Evolutionary conservation across 345 rosid species (phyloP).

Genomic region (Dovyalis caffra): DNA sequence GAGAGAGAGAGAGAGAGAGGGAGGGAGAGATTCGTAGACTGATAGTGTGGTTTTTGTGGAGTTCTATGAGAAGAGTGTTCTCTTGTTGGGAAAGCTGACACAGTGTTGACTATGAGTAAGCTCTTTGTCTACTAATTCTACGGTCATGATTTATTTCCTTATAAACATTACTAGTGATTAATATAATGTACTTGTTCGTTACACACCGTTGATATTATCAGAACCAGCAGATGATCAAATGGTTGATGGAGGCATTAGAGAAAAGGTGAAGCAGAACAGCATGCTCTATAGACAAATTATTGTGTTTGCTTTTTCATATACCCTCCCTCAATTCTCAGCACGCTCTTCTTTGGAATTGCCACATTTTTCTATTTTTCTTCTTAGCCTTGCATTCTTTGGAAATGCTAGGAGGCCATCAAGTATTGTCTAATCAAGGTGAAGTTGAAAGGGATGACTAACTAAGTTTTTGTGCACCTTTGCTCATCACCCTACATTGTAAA

Average conservation of each 20-base stretch:
- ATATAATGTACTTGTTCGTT: no score
- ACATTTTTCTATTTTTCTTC: not conserved
- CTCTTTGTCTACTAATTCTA: slow-evolving; percentile 31
- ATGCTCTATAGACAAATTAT: not conserved
- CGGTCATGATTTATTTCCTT: slow-evolving; percentile 42
- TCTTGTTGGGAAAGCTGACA: slow-evolving; percentile 53
- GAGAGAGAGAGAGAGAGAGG: no score
- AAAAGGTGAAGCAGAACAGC: not conserved
- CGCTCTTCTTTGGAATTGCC: slow-evolving; percentile 40
- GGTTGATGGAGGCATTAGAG: not conserved
- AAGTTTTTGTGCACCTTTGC: slow-evolving; percentile 12
- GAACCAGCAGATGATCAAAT: slow-evolving; percentile 5
- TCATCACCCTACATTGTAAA: slow-evolving; percentile 4
- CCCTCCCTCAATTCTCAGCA: slow-evolving; percentile 27
- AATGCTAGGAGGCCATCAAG: slow-evolving; percentile 18
- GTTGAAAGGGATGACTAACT: slow-evolving; percentile 18
- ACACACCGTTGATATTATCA: not conserved
- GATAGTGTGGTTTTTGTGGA: slow-evolving; percentile 25
- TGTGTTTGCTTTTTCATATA: slow-evolving; percentile 2
- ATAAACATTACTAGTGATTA: not conserved
- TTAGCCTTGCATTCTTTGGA: slow-evolving; percentile 12
- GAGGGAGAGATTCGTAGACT: no score
- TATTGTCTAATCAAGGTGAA: slow-evolving; percentile 22
- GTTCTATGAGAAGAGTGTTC: slow-evolving; percentile 25
- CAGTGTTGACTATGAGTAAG: slow-evolving; percentile 44